phyloP scores from a whole-genome alignment of 441 rosid species.

The Eutrema salsugineum region DNA sequence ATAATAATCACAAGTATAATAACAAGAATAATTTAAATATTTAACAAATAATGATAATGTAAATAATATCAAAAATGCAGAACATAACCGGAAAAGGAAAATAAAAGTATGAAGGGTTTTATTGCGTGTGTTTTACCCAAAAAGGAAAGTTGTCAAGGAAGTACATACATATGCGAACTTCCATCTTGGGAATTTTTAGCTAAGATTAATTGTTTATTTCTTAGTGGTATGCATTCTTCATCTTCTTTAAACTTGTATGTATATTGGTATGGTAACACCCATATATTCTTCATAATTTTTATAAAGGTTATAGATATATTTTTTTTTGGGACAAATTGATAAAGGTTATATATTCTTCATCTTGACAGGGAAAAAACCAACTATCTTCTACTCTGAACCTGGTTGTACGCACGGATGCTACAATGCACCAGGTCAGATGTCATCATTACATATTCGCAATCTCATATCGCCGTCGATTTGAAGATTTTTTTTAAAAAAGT shows the following conservation, averaged over 20 bases:
- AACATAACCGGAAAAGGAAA: not conserved
- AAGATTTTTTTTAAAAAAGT: not conserved
- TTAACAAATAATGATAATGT: too few species aligned
- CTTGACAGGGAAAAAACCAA: not conserved
- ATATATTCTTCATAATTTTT: too few species aligned
- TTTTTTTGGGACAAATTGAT: too few species aligned
- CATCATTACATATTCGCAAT: slow-evolving; percentile 6
- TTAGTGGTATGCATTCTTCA: not conserved
- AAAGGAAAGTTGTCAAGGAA: slow-evolving; percentile 17
- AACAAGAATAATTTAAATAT: too few species aligned
- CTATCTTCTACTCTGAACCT: not conserved
- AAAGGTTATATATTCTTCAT: not conserved
- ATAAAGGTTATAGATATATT: too few species aligned
- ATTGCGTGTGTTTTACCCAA: slow-evolving; percentile 17
- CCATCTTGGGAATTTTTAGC: slow-evolving; percentile 20
- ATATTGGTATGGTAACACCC: too few species aligned
- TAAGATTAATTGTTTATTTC: not conserved
- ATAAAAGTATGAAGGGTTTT: not conserved
- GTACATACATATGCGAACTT: not conserved
- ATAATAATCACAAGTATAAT: not conserved
- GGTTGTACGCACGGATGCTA: slow-evolving; percentile 16
- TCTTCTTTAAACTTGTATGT: too few species aligned
- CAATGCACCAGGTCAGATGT: slow-evolving; percentile 2
- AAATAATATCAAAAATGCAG: not conserved
- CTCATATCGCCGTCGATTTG: not conserved